Evolutionary conservation across 352 stramenopile genomes (phyloP).

Genomic region (Phytophthora podocarpi): DNA sequence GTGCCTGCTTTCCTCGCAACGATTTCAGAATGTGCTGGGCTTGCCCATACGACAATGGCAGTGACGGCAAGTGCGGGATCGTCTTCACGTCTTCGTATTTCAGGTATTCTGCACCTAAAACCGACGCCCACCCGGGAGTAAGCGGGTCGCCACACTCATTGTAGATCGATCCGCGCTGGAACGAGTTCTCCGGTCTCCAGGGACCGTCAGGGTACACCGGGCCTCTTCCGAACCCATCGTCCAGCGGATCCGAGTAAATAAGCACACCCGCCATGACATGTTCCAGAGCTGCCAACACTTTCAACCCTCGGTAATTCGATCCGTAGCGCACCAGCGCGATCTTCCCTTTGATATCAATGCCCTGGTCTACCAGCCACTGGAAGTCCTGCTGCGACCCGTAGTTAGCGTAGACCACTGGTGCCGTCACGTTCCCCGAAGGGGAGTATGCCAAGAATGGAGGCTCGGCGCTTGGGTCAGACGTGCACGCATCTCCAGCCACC

Average conservation of each 20-base stretch:
- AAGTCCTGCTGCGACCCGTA: conserved; percentile 85
- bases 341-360: conserved; percentile 71
- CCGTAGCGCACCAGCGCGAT: conserved; percentile 89
- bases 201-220: conserved; percentile 79
- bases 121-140: conserved; percentile 47
- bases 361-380: conserved; percentile 51
- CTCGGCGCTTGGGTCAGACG: conserved; percentile 47
- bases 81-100: conserved; percentile 50
- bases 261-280: conserved; percentile 75
- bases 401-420: conserved; percentile 85
- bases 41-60: conserved; percentile 82
- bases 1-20: conserved; percentile 56
- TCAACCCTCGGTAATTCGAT: conserved; percentile 64
- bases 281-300: conserved; percentile 76
- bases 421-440: conserved; percentile 64
- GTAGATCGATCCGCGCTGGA: conserved; percentile 87
- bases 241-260: conserved; percentile 87
- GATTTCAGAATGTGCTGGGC: conserved; percentile 66
- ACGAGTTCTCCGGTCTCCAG: conserved; percentile 73
- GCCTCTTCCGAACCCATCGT: conserved; percentile 77
- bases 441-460: conserved; percentile 87
- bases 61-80: conserved; percentile 71
- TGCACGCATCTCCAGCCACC: conserved; percentile 69
- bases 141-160: conserved; percentile 82
- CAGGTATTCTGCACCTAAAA: conserved; percentile 40